Evolutionary conservation across 805 yeast species (phyloP), one percentile per base, ranked within the genome.

Genomic region (Yarrowia keelungensis): DNA sequence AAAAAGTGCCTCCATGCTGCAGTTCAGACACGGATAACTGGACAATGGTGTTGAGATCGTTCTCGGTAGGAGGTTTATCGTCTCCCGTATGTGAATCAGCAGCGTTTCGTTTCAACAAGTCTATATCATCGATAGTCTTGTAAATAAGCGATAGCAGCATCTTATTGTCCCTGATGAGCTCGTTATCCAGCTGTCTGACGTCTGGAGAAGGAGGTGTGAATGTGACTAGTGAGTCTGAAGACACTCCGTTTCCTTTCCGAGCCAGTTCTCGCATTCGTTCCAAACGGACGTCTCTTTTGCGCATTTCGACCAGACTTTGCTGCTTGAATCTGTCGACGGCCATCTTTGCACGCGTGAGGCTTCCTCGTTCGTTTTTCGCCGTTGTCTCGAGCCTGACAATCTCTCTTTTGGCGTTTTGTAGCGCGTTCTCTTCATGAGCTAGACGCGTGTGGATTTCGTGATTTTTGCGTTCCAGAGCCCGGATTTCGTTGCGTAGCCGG

Each of bases 241-340:
- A 71, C 68, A 19, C 68, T 70, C 5, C 39, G 39, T 15, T 64
- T 11, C 58, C 47, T 14, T 56, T 41, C 12, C 58, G 59, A 8
- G 72, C 39, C 39, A 74, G 70, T n/a, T 71, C 73, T 43, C 70
- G 71, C 54, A 73, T 51, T 35, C 69, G 26, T 9, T 70, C 70
- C 26, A 73, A 65, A 32, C 73, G 73, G 38, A 74, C 69, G 61
- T 74, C 76, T 9, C 74, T 50, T 50, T 68, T 73, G 16, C 76
- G 66, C 51, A 74, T 64, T 35, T 74, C 76, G 35, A 69, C 73
- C 22, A 72, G 69, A 56, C 65, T 59, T 43, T 72, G 75, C 32
- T 46, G 68, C 26, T 67, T 56, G 49, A 66, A 35, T 51, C 71
- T 70, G 19, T 69, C 68, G 8, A 71, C 56, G 8, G 61, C 68